Evolutionary conservation across 129 eudicot species (phyloP).

Genomic region (Solidago caesia): DNA sequence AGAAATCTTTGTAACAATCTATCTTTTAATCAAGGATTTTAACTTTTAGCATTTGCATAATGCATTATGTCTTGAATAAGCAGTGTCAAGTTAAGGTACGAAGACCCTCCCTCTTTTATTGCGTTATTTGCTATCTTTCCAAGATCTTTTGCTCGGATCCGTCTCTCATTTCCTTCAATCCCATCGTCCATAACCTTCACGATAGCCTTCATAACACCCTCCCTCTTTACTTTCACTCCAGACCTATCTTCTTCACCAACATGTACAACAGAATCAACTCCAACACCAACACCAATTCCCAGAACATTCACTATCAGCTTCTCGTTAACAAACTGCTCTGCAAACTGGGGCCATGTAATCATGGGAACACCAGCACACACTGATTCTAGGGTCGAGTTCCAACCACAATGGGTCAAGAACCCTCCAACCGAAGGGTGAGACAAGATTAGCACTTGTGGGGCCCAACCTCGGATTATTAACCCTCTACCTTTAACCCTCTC

Average conservation of each 20-base stretch:
- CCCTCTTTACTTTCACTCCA: slow-evolving; percentile 28
- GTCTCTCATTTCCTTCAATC: slow-evolving; percentile 28
- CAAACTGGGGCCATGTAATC: slow-evolving; percentile 36
- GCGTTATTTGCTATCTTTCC: slow-evolving; percentile 38
- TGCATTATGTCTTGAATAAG: slow-evolving; percentile 32
- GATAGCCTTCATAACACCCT: slow-evolving; percentile 31
- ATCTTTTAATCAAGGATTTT: background rate
- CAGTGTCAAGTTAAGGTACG: slow-evolving; percentile 31
- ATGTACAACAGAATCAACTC: slow-evolving; percentile 22
- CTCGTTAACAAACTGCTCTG: slow-evolving; percentile 25
- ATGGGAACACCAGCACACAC: slow-evolving; percentile 22
- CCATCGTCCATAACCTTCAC: slow-evolving; percentile 29
- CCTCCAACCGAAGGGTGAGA: slow-evolving; percentile 27
- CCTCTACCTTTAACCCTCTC: slow-evolving; percentile 27
- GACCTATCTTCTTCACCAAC: slow-evolving; percentile 18
- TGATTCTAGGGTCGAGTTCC: slow-evolving; percentile 26
- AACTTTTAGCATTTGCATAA: background rate
- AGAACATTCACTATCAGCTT: slow-evolving; percentile 21
- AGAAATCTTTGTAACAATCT: background rate
- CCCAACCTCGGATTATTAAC: slow-evolving; percentile 29
- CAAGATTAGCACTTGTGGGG: slow-evolving; percentile 23
- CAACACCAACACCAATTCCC: slow-evolving; percentile 17
- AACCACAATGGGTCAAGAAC: slow-evolving; percentile 28
- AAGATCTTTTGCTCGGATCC: slow-evolving; percentile 34
- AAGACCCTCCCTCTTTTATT: slow-evolving; percentile 51